Evolutionary conservation across 257 asterid genomes (phyloP), one percentile per base, ranked within the genome.

Genomic region (Nicotiana otophora): DNA sequence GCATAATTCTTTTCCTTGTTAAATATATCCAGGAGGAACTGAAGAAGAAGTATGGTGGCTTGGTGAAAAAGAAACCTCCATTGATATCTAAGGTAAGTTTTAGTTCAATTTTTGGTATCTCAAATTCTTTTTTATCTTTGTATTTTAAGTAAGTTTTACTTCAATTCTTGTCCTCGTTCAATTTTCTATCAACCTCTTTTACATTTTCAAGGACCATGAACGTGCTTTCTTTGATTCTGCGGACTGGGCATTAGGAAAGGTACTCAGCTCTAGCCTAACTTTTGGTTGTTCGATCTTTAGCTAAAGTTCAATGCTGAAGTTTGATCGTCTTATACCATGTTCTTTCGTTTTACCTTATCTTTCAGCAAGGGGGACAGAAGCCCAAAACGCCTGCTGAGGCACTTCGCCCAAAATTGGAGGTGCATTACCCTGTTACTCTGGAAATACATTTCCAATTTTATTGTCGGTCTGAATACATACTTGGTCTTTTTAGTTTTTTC

Each of bases 161-260:
- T 42, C 62, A 42, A 80, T 53, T 15, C 16, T 64, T 80, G 54
- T 39, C 48, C 16, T 46, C 8, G 10, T 11, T 10, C 34, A 82
- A 62, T 68, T 55, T 54, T 34, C 69, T 23, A 46, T 69, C 30
- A 19, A 77, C 72, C 70, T 67, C 1, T 36, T 23, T 10, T 28
- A 15, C 64, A 12, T 74, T 54, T 81, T 28, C 46, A 86, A 94
- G 98, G 98, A 93, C 86, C 88, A 91, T 34, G 97, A 94, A 57
- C 98, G 89, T 69, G 98, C 98, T 36, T 95, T 89, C 83, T 95
- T 95, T 28, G 97, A 95, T 88, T 94, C 98, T 61, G 98, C 98
- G 8, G 98, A 93, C 80, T 94, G 98, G 98, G 97, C 93, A 72
- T 85, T 95, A 81, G 92, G 95, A 63, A 95, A 95, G 96, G 97